A percentile compares a stretch with the other conserved stretches of the same genome.
phyloP scores from a whole-genome alignment of 2,329 filamentous ascomycete species.

The Claviceps capensis region DNA sequence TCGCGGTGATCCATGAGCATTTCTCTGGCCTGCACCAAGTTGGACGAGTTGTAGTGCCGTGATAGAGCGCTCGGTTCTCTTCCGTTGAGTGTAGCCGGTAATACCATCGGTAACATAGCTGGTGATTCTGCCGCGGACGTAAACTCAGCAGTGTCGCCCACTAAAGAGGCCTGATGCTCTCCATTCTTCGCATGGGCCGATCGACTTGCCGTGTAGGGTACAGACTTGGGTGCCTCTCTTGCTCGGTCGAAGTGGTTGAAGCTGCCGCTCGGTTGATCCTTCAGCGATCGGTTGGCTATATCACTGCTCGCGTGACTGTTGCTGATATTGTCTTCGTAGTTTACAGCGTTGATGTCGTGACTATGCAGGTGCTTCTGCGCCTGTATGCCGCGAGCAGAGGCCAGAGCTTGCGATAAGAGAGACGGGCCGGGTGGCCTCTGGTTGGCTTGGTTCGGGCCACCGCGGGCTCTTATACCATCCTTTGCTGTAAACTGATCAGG shows the following conservation, averaged over 20 bases:
- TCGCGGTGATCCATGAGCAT: slow-evolving; percentile 23
- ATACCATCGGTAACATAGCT: slow-evolving; percentile 17
- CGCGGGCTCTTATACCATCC: slow-evolving; percentile 32
- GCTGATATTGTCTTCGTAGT: not conserved
- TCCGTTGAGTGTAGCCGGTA: slow-evolving; percentile 14
- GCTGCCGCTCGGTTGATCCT: not conserved
- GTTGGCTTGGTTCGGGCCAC: slow-evolving; percentile 22
- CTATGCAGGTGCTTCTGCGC: slow-evolving; percentile 3
- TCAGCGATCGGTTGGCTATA: not conserved
- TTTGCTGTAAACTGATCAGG: not conserved
- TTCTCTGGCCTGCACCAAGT: slow-evolving; percentile 21
- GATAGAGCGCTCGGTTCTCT: slow-evolving; percentile 19
- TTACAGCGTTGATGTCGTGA: not conserved
- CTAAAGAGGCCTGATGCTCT: slow-evolving; percentile 5
- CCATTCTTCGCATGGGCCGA: slow-evolving; percentile 5
- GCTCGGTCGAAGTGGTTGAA: not conserved
- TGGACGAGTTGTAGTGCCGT: slow-evolving; percentile 19
- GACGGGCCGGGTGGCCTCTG: slow-evolving; percentile 33
- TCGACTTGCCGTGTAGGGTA: slow-evolving; percentile 1
- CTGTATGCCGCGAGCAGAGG: slow-evolving; percentile 41
- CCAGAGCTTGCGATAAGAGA: slow-evolving; percentile 42
- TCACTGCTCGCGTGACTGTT: not conserved
- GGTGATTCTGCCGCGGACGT: slow-evolving; percentile 19
- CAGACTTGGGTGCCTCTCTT: not conserved
- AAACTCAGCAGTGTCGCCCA: not conserved